Percentiles rank a stretch among this genome's conserved stretches.
Conservation (phyloP, 2,329 filamentous ascomycete genomes). For the Alternaria sp. region DNA sequence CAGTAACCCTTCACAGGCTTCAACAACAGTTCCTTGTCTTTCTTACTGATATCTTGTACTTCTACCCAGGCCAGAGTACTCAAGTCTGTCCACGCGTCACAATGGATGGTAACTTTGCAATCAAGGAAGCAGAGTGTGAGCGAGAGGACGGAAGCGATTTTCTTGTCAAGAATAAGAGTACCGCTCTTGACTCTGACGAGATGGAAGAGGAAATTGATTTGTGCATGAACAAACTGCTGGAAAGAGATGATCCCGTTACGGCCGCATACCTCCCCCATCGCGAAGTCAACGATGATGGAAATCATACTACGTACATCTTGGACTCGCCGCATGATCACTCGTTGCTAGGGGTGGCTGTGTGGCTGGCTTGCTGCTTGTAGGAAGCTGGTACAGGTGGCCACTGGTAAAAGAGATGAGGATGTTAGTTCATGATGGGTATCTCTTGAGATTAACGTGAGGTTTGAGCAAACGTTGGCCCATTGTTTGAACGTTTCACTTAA, state of each 20-base stretch:
- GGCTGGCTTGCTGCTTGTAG: not conserved
- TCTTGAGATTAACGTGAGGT: not conserved
- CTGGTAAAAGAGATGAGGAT: not conserved
- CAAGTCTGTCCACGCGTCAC: not conserved
- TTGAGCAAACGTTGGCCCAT: not conserved
- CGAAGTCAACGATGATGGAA: not conserved
- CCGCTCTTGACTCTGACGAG: not conserved
- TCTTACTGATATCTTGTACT: not conserved
- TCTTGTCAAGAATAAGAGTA: not conserved
- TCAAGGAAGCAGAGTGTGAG: not conserved
- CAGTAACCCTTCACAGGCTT: not conserved
- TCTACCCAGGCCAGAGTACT: not conserved
- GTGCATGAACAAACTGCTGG: not conserved
- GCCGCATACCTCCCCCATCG: not conserved
- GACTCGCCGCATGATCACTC: not conserved
- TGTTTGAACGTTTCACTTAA: not conserved
- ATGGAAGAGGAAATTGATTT: slow-evolving; percentile 3
- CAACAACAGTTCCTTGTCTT: not conserved
- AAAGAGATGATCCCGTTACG: not conserved
- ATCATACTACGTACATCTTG: not conserved
- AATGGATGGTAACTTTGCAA: not conserved
- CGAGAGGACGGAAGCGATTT: not conserved
- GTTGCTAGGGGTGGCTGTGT: not conserved
- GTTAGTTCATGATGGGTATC: not conserved
- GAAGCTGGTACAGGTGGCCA: not conserved